Evolutionary conservation across 352 stramenopile genomes (phyloP).

Genomic region (Globisporangium irregulare): DNA sequence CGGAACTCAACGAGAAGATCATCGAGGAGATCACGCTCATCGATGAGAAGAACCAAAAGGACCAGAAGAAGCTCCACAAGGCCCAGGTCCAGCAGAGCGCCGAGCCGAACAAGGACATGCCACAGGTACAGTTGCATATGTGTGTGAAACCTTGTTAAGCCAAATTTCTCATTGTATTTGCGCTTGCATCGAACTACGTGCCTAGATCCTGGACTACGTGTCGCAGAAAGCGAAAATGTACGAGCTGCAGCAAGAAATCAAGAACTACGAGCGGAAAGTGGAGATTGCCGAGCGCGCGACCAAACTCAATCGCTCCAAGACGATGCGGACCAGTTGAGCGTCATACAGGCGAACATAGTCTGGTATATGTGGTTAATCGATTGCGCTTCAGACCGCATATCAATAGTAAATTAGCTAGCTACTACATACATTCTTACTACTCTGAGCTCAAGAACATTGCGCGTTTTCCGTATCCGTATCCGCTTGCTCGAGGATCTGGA

Average conservation of each 20-base stretch:
- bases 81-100: slow-evolving; percentile 59
- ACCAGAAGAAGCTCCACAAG: slow-evolving; percentile 53
- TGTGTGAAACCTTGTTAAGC: neutral
- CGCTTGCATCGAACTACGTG: neutral
- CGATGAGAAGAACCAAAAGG: slow-evolving; percentile 70
- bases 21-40: slow-evolving; percentile 68
- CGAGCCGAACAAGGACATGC: slow-evolving; percentile 82
- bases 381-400: neutral
- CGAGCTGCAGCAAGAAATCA: slow-evolving; percentile 81
- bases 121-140: slow-evolving; percentile 38
- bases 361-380: neutral
- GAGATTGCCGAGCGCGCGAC: slow-evolving; percentile 89
- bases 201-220: slow-evolving; percentile 88
- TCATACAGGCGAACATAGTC: too few relatives aligned
- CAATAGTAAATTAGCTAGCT: neutral
- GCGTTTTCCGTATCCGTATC: neutral
- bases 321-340: slow-evolving; percentile 1
- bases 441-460: neutral
- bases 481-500: slow-evolving; percentile 1
- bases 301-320: slow-evolving; percentile 43
- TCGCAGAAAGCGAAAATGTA: slow-evolving; percentile 88
- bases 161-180: neutral
- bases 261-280: slow-evolving; percentile 92
- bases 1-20: slow-evolving; percentile 88
- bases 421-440: neutral